Conservation (phyloP, 306 rosid species). For the Nissolia schottii region DNA sequence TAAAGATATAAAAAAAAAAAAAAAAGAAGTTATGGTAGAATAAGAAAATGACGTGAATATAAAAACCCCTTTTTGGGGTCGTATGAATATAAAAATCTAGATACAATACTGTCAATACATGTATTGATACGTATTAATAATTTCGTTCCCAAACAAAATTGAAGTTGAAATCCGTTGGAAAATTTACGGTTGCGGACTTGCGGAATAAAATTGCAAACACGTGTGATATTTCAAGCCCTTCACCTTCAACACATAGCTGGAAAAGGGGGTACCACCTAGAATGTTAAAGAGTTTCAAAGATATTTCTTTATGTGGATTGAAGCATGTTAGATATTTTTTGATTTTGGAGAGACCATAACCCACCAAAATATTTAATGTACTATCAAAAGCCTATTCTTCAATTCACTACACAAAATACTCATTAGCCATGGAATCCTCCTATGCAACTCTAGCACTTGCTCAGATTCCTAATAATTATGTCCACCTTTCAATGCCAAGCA, state of each 20-base stretch:
- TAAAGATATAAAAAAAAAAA: no score
- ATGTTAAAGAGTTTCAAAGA: constrained; percentile 22
- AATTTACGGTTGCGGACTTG: no score
- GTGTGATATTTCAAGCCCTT: neutral
- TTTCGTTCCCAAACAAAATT: neutral
- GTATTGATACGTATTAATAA: neutral
- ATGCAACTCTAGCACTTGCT: constrained; percentile 42
- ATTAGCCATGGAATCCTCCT: constrained; percentile 58
- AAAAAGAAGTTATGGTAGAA: no score
- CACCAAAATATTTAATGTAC: no score
- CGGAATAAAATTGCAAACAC: no score
- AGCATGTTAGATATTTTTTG: constrained; percentile 39
- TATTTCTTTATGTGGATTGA: constrained; percentile 30
- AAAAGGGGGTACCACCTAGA: constrained; percentile 29
- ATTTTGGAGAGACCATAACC: constrained; percentile 1
- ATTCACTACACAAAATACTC: neutral
- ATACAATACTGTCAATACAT: neutral
- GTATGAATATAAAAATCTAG: neutral
- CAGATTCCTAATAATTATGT: constrained; percentile 54
- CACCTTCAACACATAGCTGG: neutral
- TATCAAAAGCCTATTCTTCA: no score
- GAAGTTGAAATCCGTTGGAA: neutral
- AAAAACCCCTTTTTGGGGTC: no score
- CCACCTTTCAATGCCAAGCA: constrained; percentile 38
- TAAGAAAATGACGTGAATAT: neutral